Conservation (phyloP, 2,329 filamentous ascomycete species). For the Huntiella decipiens region DNA sequence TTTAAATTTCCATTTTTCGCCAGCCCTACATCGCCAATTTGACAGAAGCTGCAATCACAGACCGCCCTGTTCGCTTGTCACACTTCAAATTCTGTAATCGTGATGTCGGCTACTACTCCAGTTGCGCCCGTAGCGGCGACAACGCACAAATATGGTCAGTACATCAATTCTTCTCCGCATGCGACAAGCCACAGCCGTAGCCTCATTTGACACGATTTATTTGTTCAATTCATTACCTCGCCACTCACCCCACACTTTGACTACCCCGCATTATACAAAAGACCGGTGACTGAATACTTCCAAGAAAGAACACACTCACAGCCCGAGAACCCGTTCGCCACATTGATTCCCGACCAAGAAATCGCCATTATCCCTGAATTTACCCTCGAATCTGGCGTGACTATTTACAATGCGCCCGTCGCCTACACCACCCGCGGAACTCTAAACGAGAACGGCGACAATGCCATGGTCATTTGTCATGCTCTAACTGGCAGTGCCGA, state of each 20-base stretch:
- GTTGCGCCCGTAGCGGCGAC: conserved; percentile 1
- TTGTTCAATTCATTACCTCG: conserved; percentile 2
- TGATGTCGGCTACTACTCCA: conserved; percentile 5
- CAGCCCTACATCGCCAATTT: too few relatives aligned
- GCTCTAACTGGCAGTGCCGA: conserved; percentile 72
- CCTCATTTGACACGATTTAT: not conserved
- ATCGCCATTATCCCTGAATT: conserved; percentile 77
- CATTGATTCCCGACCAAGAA: conserved; percentile 71
- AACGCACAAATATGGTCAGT: conserved; percentile 14
- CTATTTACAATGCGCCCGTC: conserved; percentile 54
- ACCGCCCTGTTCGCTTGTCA: not conserved
- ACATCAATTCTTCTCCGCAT: not conserved
- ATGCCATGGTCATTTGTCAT: conserved; percentile 63
- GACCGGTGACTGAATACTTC: conserved; percentile 42
- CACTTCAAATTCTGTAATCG: not conserved
- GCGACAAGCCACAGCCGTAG: not conserved
- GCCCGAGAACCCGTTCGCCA: conserved; percentile 78
- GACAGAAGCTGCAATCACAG: too few relatives aligned
- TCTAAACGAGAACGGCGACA: conserved; percentile 38
- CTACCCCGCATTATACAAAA: conserved; percentile 14
- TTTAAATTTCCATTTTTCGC: too few relatives aligned
- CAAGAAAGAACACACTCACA: conserved; percentile 48
- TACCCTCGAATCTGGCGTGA: conserved; percentile 80
- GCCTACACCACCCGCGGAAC: conserved; percentile 48
- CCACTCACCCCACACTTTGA: conserved; percentile 1